These are phyloP conservation scores for Pichia sp. DNA, from an alignment of 1,139 yeast species.

Conservation along the genomic window DNA sequence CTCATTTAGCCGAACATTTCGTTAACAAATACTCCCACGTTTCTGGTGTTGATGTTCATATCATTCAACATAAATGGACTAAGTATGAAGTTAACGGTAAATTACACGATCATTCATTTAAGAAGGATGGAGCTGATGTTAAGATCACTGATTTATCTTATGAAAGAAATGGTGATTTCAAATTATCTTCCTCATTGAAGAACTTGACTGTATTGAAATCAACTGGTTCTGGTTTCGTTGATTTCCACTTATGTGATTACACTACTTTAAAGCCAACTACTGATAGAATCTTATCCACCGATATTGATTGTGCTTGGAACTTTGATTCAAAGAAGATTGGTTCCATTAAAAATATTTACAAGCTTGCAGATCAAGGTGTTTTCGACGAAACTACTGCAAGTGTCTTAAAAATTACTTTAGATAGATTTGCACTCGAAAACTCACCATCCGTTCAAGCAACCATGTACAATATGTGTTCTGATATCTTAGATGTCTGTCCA, in stretches of 20 bases:
- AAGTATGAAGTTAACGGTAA: slow-evolving; percentile 69
- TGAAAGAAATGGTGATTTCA: slow-evolving; percentile 42
- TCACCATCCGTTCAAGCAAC: slow-evolving; percentile 93
- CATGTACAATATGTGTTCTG: slow-evolving; percentile 84
- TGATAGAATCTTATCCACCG: slow-evolving; percentile 85
- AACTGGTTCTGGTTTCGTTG: slow-evolving; percentile 92
- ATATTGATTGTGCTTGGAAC: slow-evolving; percentile 70
- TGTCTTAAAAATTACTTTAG: slow-evolving; percentile 67
- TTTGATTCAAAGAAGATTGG: slow-evolving; percentile 50
- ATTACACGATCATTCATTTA: slow-evolving; percentile 75
- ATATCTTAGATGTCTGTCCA: slow-evolving; percentile 54
- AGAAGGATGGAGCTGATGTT: slow-evolving; percentile 77
- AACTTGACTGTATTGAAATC: slow-evolving; percentile 85
- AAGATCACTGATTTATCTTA: slow-evolving; percentile 55
- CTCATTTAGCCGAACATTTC: slow-evolving; percentile 76
- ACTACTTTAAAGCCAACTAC: slow-evolving; percentile 77
- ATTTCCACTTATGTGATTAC: slow-evolving; percentile 78
- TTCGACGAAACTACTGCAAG: slow-evolving; percentile 49
- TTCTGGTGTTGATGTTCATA: slow-evolving; percentile 57
- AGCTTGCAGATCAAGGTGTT: slow-evolving; percentile 51
- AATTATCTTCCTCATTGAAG: slow-evolving; percentile 63
- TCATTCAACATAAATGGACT: slow-evolving; percentile 72
- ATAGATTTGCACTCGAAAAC: slow-evolving; percentile 74
- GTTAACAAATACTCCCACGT: slow-evolving; percentile 69
- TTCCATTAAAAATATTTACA: slow-evolving; percentile 44